phyloP scores from a whole-genome alignment of 768 basidiomycete species.

The Tulasnella sp. region DNA sequence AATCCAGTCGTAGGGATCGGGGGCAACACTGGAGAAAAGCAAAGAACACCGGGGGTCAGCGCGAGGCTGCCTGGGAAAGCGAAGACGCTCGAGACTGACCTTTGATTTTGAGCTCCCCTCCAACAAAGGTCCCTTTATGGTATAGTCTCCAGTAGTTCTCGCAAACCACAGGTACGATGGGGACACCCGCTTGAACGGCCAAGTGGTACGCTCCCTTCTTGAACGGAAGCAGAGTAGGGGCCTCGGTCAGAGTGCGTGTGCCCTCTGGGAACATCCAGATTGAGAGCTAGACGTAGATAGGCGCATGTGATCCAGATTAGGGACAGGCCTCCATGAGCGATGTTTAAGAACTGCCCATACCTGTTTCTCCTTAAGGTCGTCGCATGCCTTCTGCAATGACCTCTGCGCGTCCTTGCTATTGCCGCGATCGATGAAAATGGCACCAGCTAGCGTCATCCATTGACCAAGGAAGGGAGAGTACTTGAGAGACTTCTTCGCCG shows the following conservation, averaged over 20 bases:
- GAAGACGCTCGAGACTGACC: slow-evolving; percentile 45
- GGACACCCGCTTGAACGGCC: slow-evolving; percentile 82
- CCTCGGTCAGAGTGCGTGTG: slow-evolving; percentile 65
- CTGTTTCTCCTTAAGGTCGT: slow-evolving; percentile 56
- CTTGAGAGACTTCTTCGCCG: slow-evolving; percentile 86
- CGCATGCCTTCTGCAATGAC: slow-evolving; percentile 68
- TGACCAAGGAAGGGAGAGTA: slow-evolving; percentile 79
- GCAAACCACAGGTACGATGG: slow-evolving; percentile 82
- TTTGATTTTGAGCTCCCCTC: slow-evolving; percentile 70
- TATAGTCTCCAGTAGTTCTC: slow-evolving; percentile 93
- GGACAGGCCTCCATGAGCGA: not conserved
- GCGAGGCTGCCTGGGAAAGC: not conserved
- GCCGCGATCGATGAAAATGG: slow-evolving; percentile 85
- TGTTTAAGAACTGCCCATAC: slow-evolving; percentile 23
- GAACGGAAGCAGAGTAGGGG: slow-evolving; percentile 68
- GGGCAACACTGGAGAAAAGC: slow-evolving; percentile 66
- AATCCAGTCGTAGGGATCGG: slow-evolving; percentile 72
- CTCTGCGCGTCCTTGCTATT: slow-evolving; percentile 64
- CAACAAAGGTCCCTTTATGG: slow-evolving; percentile 63
- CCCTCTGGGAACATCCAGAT: slow-evolving; percentile 97
- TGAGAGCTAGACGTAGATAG: slow-evolving; percentile 45
- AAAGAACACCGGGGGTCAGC: slow-evolving; percentile 10
- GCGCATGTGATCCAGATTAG: slow-evolving; percentile 22
- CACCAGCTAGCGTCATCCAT: slow-evolving; percentile 81
- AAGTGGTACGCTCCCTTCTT: slow-evolving; percentile 99